Conservation (phyloP, 169 alveolate genomes). For the Miamiensis avidus region DNA sequence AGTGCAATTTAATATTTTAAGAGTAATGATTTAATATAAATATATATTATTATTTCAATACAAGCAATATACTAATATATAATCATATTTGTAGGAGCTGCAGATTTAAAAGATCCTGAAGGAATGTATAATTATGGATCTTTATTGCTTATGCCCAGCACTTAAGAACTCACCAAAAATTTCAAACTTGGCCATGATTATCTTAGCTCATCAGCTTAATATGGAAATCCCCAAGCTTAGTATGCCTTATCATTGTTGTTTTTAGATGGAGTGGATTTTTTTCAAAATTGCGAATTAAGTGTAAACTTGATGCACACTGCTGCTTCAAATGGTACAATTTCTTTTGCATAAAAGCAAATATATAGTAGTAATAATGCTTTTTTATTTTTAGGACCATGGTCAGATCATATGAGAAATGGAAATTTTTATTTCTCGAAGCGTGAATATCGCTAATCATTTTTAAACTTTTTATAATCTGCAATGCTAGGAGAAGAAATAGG, state of each 20-base stretch:
- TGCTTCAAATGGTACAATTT: background rate
- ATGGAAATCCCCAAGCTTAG: constrained; percentile 11
- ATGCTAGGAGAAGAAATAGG: background rate
- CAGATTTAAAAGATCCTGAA: constrained; percentile 9
- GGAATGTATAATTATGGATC: constrained; percentile 18
- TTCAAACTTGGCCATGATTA: background rate
- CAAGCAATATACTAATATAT: no score
- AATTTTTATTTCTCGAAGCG: constrained; percentile 2
- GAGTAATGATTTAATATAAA: background rate
- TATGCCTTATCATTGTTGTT: constrained; percentile 17
- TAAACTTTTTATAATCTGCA: constrained; percentile 13
- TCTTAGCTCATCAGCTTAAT: constrained; percentile 4
- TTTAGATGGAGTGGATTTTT: constrained; percentile 32
- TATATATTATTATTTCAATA: no score
- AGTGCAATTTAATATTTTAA: constrained; percentile 8
- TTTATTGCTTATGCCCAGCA: constrained; percentile 12
- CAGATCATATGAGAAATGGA: constrained; percentile 14
- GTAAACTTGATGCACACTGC: constrained; percentile 10
- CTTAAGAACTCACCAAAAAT: background rate
- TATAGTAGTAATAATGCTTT: no score
- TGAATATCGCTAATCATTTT: constrained; percentile 8
- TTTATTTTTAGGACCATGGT: constrained; percentile 38
- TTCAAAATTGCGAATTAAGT: constrained; percentile 21
- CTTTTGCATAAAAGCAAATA: background rate
- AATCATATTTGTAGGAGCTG: background rate